A percentile compares a stretch with the other conserved stretches of the same genome.
phyloP scores from a whole-genome alignment of 352 stramenopile species.

The Phytophthora foliorum region DNA sequence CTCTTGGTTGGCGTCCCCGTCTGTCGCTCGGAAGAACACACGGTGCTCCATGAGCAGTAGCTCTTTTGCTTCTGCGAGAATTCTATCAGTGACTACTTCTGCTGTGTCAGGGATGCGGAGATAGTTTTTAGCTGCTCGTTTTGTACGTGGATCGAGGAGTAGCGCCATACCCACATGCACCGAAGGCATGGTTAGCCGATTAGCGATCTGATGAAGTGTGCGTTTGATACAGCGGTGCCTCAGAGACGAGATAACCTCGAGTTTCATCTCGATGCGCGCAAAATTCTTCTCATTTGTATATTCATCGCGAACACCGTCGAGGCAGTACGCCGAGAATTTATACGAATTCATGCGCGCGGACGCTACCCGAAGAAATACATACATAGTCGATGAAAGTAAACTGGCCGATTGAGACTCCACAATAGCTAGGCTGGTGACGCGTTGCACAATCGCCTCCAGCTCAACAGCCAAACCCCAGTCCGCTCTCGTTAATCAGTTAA shows the following conservation, averaged over 20 bases:
- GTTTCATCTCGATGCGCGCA: neutral
- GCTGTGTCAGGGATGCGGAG: neutral
- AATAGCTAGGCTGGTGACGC: neutral
- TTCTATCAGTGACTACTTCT: neutral
- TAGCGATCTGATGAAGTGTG: neutral
- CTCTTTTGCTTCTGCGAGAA: neutral
- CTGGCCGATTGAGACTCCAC: neutral
- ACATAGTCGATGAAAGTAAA: neutral
- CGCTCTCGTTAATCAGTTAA: neutral
- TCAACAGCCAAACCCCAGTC: neutral
- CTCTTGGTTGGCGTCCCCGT: neutral
- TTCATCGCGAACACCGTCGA: neutral
- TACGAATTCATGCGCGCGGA: neutral
- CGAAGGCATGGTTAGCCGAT: neutral
- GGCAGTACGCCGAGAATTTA: neutral
- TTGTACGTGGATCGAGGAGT: neutral
- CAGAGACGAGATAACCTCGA: neutral
- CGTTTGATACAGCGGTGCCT: neutral
- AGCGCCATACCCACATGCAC: neutral
- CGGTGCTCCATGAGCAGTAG: neutral
- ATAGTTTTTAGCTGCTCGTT: neutral
- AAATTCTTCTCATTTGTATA: neutral
- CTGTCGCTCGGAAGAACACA: neutral
- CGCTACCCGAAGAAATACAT: neutral
- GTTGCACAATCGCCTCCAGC: neutral